Percentiles rank a stretch among this genome's conserved stretches.
These are phyloP conservation scores for Monotropa hypopitys DNA, from an alignment of 179 eudicot genomes.

Conservation along the genomic window DNA sequence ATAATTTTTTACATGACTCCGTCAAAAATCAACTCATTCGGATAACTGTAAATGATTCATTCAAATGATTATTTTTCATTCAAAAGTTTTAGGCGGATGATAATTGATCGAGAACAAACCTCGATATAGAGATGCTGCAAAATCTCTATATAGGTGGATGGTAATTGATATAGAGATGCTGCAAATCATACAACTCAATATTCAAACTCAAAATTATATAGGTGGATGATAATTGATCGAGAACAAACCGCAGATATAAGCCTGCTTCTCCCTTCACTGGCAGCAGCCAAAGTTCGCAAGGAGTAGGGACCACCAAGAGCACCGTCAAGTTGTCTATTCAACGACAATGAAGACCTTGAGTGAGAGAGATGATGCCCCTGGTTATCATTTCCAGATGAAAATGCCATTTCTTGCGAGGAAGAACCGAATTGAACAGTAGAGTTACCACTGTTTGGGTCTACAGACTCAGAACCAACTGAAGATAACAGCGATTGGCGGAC, in stretches of 20 bases:
- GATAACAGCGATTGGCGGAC: slow-evolving; percentile 46
- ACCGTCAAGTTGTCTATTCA: slow-evolving; percentile 58
- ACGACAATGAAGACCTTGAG: slow-evolving; percentile 43
- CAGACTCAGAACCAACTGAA: slow-evolving; percentile 32
- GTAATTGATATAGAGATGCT: not conserved
- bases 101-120: no score
- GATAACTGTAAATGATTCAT: no score
- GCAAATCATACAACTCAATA: not conserved
- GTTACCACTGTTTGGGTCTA: slow-evolving; percentile 29
- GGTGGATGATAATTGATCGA: not conserved
- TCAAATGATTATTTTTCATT: no score
- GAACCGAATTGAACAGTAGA: no score
- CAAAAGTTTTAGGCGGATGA: no score
- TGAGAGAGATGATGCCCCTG: slow-evolving; percentile 27
- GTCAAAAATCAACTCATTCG: no score
- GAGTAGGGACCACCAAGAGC: slow-evolving; percentile 43
- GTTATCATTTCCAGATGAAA: slow-evolving; percentile 29
- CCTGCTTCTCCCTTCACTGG: slow-evolving; percentile 75
- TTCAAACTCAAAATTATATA: not conserved
- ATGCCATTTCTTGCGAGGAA: slow-evolving; percentile 29
- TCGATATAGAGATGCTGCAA: no score
- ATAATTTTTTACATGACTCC: no score
- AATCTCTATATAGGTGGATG: no score
- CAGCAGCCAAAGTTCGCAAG: slow-evolving; percentile 50
- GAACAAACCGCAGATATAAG: slow-evolving; percentile 72